phyloP scores from a whole-genome alignment of 176 grass and related monocot genomes.

The Thinopyrum elongatum region DNA sequence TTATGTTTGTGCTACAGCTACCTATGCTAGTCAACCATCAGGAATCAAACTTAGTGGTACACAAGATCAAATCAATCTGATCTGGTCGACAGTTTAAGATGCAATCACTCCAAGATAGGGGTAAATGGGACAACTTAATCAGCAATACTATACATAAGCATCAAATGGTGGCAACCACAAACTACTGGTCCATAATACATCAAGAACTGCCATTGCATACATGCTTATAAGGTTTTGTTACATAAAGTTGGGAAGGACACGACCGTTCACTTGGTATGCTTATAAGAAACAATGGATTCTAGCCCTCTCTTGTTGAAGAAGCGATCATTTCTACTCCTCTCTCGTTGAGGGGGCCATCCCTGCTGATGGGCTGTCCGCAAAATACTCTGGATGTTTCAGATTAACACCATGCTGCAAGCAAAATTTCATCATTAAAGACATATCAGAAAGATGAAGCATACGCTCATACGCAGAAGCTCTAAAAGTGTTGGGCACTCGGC shows the following conservation, averaged over 20 bases:
- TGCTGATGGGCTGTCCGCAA: conserved; percentile 76
- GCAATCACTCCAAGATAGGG: neutral
- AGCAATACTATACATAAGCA: neutral
- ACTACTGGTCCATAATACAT: conserved; percentile 17
- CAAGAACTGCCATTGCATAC: neutral
- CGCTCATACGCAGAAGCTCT: neutral
- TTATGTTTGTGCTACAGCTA: neutral
- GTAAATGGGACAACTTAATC: neutral
- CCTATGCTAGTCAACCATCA: neutral
- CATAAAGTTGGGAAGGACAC: conserved; percentile 21
- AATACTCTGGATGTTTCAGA: conserved; percentile 93
- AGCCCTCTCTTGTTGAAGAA: conserved; percentile 65
- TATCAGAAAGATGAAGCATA: neutral
- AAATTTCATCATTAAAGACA: neutral
- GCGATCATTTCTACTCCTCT: conserved; percentile 52
- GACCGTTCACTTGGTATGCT: neutral
- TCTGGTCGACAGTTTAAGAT: neutral
- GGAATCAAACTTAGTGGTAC: neutral
- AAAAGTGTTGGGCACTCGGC: neutral
- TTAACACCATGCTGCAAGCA: conserved; percentile 85
- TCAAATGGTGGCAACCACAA: neutral
- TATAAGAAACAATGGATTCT: neutral
- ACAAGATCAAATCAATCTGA: neutral
- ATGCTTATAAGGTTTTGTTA: neutral
- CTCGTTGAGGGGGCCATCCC: conserved; percentile 72